phyloP scores from a whole-genome alignment of 192 early-diverging fungal species.

The Linnemannia elongata region DNA sequence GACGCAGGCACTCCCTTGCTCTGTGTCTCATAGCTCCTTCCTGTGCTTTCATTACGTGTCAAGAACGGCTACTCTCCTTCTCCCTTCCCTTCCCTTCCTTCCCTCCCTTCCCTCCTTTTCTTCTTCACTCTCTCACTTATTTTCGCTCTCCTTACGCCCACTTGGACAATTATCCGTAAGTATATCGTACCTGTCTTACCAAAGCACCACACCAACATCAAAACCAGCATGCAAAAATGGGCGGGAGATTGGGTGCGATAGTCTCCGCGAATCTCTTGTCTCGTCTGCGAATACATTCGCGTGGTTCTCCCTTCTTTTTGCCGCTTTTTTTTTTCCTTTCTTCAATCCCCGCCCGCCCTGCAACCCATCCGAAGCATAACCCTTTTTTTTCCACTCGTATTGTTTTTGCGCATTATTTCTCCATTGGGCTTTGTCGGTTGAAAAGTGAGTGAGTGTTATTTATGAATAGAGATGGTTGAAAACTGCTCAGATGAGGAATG shows the following conservation, averaged over 20 bases:
- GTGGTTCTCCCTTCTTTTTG: neutral
- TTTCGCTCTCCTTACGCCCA: neutral
- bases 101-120: neutral
- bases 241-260: neutral
- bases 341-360: neutral
- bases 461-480: neutral
- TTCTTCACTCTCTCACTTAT: neutral
- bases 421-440: neutral
- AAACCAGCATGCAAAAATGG: neutral
- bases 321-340: neutral
- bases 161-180: neutral
- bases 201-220: neutral
- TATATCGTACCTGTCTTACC: neutral
- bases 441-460: neutral
- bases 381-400: neutral
- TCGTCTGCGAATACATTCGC: neutral
- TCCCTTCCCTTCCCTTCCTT: neutral
- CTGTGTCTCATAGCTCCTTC: neutral
- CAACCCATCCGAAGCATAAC: neutral
- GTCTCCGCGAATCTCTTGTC: neutral
- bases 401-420: neutral
- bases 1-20: neutral
- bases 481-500: neutral
- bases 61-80: neutral
- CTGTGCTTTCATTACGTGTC: neutral